Evolutionary conservation across 768 basidiomycete species (phyloP), one percentile per base, ranked within the genome.

Genomic region (Mycena filopes): DNA sequence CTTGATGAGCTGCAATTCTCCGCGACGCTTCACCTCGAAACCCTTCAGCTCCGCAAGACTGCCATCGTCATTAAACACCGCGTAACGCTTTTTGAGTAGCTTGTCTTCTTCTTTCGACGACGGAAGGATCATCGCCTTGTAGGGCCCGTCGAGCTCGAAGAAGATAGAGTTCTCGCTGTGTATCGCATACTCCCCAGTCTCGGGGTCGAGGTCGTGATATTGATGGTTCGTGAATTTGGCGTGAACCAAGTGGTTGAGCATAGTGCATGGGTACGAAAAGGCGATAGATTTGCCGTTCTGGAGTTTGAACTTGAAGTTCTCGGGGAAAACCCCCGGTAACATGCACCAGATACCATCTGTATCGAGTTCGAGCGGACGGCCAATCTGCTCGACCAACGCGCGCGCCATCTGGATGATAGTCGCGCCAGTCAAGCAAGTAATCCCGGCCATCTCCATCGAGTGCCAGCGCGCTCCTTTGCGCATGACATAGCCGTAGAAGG

Each of bases 291-390:
- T 98, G 63, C 98, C 97, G 71, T 86, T 91, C 47, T 83, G 81
- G 63, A 98, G 84, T 74, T 96, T 90, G 85, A 99, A 98, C 76
- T 90, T 91, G 89, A 98, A 99, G 78, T 98, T 94, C 79, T 99
- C 98, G 3, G 98, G 98, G 78, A 99, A 99, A 15, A 95, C 88
- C 4, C 94, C 95, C 5, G 98, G 98, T 25, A 99, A 89, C 98
- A 99, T 99, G 79, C 98, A 99, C 98, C 98, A 99, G 69, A 99
- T 99, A 68, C 98, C 97, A 78, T 99, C 98, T 16, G 98, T 99
- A 76, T 99, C 98, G 70, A 99, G 80, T 74, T 99, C 98, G 55
- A 99, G 88, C 1, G 98, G 98, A 10, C 98, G 89, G 4, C 98
- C 98, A 58, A 99, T 96, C 79, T 98, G 95, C 72, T 99, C 98